These are phyloP conservation scores for Diaporthe ilicicola DNA, from an alignment of 2,329 filamentous ascomycete species.

Conservation along the genomic window DNA sequence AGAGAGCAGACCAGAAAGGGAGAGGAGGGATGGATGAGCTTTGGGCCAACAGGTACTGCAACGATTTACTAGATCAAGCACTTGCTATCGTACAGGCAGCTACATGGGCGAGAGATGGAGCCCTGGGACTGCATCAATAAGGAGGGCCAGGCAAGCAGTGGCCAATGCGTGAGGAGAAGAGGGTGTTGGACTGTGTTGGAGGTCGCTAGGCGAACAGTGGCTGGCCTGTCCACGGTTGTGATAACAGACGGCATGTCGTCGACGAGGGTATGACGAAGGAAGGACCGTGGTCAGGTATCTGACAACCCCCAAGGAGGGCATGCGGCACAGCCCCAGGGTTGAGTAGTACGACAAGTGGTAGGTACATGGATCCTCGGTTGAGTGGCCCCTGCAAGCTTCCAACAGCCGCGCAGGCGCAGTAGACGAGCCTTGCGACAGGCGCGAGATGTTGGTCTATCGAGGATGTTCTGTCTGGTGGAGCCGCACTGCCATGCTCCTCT, in stretches of 20 bases:
- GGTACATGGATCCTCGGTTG: background rate
- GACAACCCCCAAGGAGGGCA: background rate
- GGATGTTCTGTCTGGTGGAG: slow-evolving; percentile 1
- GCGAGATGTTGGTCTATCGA: background rate
- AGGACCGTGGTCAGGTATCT: background rate
- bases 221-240: background rate
- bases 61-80: background rate
- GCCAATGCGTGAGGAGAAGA: slow-evolving; percentile 1
- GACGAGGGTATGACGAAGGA: background rate
- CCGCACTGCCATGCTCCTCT: background rate
- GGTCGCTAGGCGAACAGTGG: background rate
- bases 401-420: slow-evolving; percentile 17
- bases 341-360: background rate
- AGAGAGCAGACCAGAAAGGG: background rate
- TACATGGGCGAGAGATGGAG: background rate
- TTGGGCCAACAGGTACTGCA: background rate
- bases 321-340: background rate
- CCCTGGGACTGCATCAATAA: background rate
- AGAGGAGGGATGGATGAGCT: background rate
- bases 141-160: slow-evolving; percentile 5
- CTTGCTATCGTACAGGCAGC: background rate
- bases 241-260: background rate
- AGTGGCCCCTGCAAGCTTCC: slow-evolving; percentile 6
- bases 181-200: background rate
- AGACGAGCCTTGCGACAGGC: background rate